Percentiles rank a stretch among this genome's conserved stretches.
These are phyloP conservation scores for Stephanodiscus minutulus DNA, from an alignment of 108 stramenopile genomes.

Conservation along the genomic window DNA sequence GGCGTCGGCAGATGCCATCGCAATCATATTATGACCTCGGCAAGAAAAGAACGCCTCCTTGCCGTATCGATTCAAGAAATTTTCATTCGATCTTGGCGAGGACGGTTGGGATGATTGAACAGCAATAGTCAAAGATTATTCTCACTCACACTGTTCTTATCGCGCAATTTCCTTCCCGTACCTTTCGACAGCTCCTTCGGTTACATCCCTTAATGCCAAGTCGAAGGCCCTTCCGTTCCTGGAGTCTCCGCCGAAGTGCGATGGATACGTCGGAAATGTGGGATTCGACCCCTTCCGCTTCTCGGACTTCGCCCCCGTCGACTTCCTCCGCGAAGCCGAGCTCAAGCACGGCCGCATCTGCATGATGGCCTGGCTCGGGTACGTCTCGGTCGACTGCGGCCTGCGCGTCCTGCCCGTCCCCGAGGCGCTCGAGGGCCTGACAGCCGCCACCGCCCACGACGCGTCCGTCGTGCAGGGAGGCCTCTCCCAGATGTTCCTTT, in stretches of 20 bases:
- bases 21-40: neutral
- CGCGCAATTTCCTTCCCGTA: neutral
- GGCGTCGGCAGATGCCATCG: neutral
- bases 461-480: constrained; percentile 81
- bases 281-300: constrained; percentile 95
- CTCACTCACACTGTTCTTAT: neutral
- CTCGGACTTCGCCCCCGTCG: constrained; percentile 86
- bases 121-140: neutral
- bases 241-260: constrained; percentile 86
- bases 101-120: neutral
- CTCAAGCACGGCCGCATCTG: constrained; percentile 96
- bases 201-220: constrained; percentile 41
- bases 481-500: constrained; percentile 83
- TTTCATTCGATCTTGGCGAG: neutral
- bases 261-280: constrained; percentile 87
- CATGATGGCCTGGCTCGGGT: constrained; percentile 93
- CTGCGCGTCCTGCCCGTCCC: constrained; percentile 78
- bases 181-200: constrained; percentile 1
- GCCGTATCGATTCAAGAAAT: neutral
- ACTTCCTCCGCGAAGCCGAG: constrained; percentile 93
- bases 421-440: constrained; percentile 68
- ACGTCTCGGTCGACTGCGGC: constrained; percentile 84
- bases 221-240: constrained; percentile 92
- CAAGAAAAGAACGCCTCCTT: neutral
- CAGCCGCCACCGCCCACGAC: constrained; percentile 82